Base-by-base conservation (phyloP, 2,329 filamentous ascomycete species). In the Colletotrichum sp. region DNA sequence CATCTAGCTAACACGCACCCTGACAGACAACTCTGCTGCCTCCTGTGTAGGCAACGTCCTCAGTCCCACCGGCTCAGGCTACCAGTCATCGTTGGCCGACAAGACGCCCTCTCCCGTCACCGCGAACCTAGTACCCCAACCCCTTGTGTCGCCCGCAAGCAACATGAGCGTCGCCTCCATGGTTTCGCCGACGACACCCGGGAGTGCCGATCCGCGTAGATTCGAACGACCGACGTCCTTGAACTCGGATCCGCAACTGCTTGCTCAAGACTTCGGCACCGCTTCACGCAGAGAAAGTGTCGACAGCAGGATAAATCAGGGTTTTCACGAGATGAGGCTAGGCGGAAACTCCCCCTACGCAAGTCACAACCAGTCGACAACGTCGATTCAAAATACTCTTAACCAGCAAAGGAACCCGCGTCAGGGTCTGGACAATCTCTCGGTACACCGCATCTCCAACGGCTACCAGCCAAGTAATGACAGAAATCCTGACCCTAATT, bases 301-400 rank as follows among this genome's bases (percentile, higher is more conserved):
- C 6, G 94, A 96, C 83, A 95, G 94, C 83, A 91, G 94, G 77
- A 93, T 96, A 82, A 95, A 95, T 80, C 91, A 92, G 78, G 90
- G 90, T 60, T 93, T 96, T 36, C 90, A 89, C 72, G 93, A 95
- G 62, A 89, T 96, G 84, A 89, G 92, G 79, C 88, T 96, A 65
- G 92, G 92, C 68, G 90, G 90, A 62, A 89, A 89, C 3, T 94
- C 93, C 8, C 94, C 94, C 1, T 96, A 96, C 80, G 91, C 93
- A 28, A 95, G 92, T 82, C 92, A 94, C 80, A 96, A 96, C 83
- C 92, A 93, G 71, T 96, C 94, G 3, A 94, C 94, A 5, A 92
- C 92, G 3, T 96, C 94, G 3, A 91, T 96, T 26, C 94, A 95
- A 71, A 93, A 91, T 74, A 93, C 90, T 16, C 86, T 95, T 30